A percentile compares a stretch with the other conserved stretches of the same genome.
phyloP scores from a whole-genome alignment of 257 asterid genomes.

The Catharanthus roseus region DNA sequence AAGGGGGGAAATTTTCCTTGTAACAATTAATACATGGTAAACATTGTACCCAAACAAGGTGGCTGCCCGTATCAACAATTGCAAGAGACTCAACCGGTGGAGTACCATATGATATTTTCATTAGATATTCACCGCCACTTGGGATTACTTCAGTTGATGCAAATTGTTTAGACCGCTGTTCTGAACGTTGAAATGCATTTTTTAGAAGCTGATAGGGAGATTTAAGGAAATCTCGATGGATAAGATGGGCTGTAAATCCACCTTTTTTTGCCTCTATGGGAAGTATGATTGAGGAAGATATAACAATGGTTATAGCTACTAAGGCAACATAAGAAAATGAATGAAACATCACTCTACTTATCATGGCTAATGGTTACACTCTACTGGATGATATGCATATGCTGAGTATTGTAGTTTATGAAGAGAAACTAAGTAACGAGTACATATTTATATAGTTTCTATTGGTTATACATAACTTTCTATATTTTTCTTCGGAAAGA shows the following conservation, averaged over 20 bases:
- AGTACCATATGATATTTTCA: conserved; percentile 27
- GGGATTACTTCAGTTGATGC: background rate
- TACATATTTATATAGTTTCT: too few relatives aligned
- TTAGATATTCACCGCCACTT: conserved; percentile 16
- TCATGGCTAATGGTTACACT: too few relatives aligned
- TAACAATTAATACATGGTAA: conserved; percentile 15
- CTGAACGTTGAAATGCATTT: conserved; percentile 18
- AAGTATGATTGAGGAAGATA: too few relatives aligned
- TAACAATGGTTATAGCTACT: too few relatives aligned
- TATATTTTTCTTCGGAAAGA: too few relatives aligned
- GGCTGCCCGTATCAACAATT: conserved; percentile 24
- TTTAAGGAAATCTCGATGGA: conserved; percentile 30
- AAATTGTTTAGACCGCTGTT: conserved; percentile 14
- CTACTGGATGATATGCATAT: too few relatives aligned
- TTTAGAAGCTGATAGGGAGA: conserved; percentile 29
- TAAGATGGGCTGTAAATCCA: conserved; percentile 27
- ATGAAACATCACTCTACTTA: too few relatives aligned
- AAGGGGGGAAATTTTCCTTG: conserved; percentile 5
- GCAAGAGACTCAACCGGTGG: conserved; percentile 18
- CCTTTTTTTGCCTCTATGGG: too few relatives aligned
- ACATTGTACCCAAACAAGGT: conserved; percentile 29
- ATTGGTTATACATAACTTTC: too few relatives aligned
- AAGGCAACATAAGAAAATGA: too few relatives aligned
- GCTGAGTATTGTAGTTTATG: too few relatives aligned
- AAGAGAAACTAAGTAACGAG: too few relatives aligned